phyloP scores from a whole-genome alignment of 2,329 filamentous ascomycete genomes.

The Venturia effusa region DNA sequence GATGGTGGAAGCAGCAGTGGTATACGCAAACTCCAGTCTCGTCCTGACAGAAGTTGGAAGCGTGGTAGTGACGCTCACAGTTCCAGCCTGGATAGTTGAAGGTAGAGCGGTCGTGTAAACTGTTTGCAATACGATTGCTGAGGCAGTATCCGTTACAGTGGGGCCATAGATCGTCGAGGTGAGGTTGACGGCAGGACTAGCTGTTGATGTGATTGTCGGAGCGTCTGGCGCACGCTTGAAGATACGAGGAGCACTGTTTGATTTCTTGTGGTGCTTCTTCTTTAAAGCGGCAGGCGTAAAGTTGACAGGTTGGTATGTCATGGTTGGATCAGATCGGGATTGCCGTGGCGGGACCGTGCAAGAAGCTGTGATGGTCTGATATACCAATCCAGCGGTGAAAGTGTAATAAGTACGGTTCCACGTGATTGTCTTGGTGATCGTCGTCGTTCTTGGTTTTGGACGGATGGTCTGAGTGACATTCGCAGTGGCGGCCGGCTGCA shows the following conservation, averaged over 20 bases:
- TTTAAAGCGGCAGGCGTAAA: not conserved
- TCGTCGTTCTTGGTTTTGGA: constrained; percentile 18
- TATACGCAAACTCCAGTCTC: not conserved
- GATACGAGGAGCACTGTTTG: not conserved
- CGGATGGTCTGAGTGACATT: constrained; percentile 19
- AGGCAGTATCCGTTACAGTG: not conserved
- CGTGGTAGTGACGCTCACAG: not conserved
- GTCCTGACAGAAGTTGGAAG: constrained; percentile 1
- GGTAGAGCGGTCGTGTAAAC: not conserved
- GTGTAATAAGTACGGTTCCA: constrained; percentile 18
- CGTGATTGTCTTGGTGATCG: constrained; percentile 19
- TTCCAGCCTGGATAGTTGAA: not conserved
- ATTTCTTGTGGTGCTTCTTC: not conserved
- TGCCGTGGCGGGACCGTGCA: constrained; percentile 21
- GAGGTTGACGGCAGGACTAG: not conserved
- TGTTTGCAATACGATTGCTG: not conserved
- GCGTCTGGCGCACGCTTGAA: not conserved
- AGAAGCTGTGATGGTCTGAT: constrained; percentile 22
- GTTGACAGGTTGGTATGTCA: not conserved
- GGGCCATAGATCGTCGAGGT: not conserved
- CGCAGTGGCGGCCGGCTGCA: constrained; percentile 14
- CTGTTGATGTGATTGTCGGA: not conserved
- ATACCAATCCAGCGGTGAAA: constrained; percentile 14
- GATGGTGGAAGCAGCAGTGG: not conserved
- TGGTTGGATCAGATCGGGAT: constrained; percentile 15